Evolutionary conservation across 2,329 filamentous ascomycete genomes (phyloP).

Genomic region (Sclerotinia sclerotiorum): DNA sequence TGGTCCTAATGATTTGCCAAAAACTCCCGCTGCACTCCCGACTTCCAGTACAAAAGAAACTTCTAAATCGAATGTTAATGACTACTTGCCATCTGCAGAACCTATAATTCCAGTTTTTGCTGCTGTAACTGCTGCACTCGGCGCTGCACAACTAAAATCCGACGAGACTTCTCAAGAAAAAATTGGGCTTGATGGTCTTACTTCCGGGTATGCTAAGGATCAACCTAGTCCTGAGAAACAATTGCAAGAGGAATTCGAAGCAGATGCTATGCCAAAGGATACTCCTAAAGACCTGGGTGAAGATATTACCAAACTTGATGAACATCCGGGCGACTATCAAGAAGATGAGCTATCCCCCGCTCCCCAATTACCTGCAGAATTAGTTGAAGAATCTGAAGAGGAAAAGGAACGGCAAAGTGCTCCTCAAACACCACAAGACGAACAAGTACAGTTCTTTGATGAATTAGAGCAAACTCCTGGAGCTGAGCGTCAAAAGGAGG

Average conservation of each 20-base stretch:
- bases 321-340: constrained; percentile 21
- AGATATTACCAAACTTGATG: constrained; percentile 15
- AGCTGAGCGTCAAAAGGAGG: constrained; percentile 9
- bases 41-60: constrained; percentile 19
- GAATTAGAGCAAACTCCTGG: background rate
- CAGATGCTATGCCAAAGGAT: constrained; percentile 12
- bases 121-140: constrained; percentile 27
- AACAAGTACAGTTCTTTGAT: background rate
- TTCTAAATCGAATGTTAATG: constrained; percentile 9
- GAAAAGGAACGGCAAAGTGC: constrained; percentile 29
- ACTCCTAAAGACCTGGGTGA: constrained; percentile 9
- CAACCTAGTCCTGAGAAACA: constrained; percentile 37
- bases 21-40: constrained; percentile 30
- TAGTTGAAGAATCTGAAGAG: constrained; percentile 29
- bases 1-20: constrained; percentile 27
- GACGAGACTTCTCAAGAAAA: constrained; percentile 17
- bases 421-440: constrained; percentile 4
- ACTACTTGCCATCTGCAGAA: constrained; percentile 26
- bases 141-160: constrained; percentile 19
- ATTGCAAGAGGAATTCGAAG: constrained; percentile 35
- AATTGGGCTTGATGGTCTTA: constrained; percentile 29
- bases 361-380: constrained; percentile 33
- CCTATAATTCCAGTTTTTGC: constrained; percentile 26
- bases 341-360: constrained; percentile 26
- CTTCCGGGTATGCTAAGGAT: constrained; percentile 33